Evolutionary conservation across 2,329 filamentous ascomycete genomes (phyloP), one percentile per base, ranked within the genome.

Genomic region (Trichoderma hamatum): DNA sequence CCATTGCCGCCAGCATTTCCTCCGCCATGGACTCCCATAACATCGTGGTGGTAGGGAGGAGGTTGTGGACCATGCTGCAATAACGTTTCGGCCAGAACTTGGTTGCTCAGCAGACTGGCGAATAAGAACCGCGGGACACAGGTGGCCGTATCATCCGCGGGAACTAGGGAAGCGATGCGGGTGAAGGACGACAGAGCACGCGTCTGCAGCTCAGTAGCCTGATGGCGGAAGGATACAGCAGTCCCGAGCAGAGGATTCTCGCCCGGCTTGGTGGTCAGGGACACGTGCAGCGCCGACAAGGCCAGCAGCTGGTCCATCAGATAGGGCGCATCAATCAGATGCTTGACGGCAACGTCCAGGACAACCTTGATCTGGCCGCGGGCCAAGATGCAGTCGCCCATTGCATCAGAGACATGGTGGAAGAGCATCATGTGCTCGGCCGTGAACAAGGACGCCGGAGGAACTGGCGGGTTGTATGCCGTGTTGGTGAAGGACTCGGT

Each of bases 31-130:
- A 54, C 49, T 14, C 65, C 65, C 55, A 68, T 60, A n/a, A 60
- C 46, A 55, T 60, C 58, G 46, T 69, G 67, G 28, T 69, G 67
- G 21, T 70, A 62, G 28, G 58, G 52, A 67, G 63, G 28, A 30
- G 69, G 68, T 21, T 58, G 77, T 34, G 49, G 66, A 28, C 55
- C 77, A 51, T 82, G 78, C 64, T 80, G 74, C 2, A 74, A 72
- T 2, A 86, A 76, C 2, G 81, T 81, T 66, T 87, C 84, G 72
- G 81, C 84, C 4, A 87, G 78, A 49, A 82, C 79, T 64, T 86
- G 84, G 7, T 85, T 77, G 51, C 83, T 82, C 1, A 84, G 72
- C 5, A 81, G 69, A 21, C 78, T 75, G 5, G 82, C 80, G 73
- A 84, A 85, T n/a, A 84, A 73, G 67, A 84, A 82, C 16, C 81